Percentiles rank a stretch among this genome's conserved stretches.
Conservation (phyloP, 192 early-diverging fungal species). For the Coemansia sp. region DNA sequence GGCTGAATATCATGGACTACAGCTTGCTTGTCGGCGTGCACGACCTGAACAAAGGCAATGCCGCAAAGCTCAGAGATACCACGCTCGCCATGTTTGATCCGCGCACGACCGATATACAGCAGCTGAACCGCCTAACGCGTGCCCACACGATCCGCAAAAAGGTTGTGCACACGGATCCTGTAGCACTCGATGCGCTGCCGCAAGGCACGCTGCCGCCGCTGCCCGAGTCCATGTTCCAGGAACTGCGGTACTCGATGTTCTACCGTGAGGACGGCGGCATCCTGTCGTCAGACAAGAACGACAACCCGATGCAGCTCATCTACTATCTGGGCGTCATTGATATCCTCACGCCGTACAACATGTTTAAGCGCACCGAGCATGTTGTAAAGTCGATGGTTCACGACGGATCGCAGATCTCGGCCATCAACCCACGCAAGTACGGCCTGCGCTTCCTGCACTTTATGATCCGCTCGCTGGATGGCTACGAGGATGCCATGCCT, state of each 20-base stretch:
- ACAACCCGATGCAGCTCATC: conserved; percentile 67
- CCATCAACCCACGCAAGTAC: conserved; percentile 84
- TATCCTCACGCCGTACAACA: conserved; percentile 93
- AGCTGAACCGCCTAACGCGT: conserved; percentile 44
- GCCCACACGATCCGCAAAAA: conserved; percentile 55
- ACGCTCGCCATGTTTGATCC: conserved; percentile 85
- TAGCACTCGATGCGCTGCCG: conserved; percentile 48
- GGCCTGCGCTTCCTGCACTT: conserved; percentile 88
- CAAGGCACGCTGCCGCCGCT: conserved; percentile 37
- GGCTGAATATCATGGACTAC: conserved; percentile 97
- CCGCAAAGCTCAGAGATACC: conserved; percentile 86
- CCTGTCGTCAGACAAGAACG: conserved; percentile 67
- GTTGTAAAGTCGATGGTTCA: conserved; percentile 81
- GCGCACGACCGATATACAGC: conserved; percentile 48
- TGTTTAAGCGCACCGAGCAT: conserved; percentile 85
- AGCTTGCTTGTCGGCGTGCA: conserved; percentile 93
- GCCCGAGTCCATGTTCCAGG: conserved; percentile 53
- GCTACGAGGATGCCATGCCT: conserved; percentile 54
- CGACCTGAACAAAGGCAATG: conserved; percentile 80
- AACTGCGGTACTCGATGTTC: conserved; percentile 73
- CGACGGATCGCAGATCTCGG: conserved; percentile 75
- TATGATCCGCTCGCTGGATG: conserved; percentile 68
- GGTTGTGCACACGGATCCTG: conserved; percentile 50
- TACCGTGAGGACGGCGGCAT: conserved; percentile 92
- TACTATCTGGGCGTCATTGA: conserved; percentile 99